phyloP scores from a whole-genome alignment of 768 basidiomycete genomes.

The Termitomyces bulborhizus region DNA sequence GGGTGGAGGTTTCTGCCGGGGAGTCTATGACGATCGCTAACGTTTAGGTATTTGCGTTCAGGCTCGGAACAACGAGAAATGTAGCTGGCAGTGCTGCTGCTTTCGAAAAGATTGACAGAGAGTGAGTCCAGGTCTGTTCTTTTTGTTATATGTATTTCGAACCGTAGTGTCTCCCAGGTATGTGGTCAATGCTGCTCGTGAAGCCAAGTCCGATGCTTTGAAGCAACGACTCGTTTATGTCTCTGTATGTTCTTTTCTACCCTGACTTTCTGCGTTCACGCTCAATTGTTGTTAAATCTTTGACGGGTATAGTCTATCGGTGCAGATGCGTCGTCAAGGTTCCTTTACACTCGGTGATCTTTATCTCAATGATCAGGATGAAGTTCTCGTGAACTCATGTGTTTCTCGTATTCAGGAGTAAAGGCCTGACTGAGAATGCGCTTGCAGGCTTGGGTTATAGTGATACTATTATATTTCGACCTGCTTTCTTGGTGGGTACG shows the following conservation, averaged over 20 bases:
- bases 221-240: slow-evolving; percentile 63
- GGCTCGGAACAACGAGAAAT: slow-evolving; percentile 61
- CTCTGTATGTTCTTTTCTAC: slow-evolving; percentile 39
- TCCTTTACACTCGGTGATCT: slow-evolving; percentile 46
- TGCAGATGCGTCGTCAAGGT: slow-evolving; percentile 41
- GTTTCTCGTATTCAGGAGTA: slow-evolving; percentile 39
- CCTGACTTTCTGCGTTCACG: background rate
- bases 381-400: background rate
- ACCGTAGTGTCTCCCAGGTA: slow-evolving; percentile 35
- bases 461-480: slow-evolving; percentile 68
- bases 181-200: slow-evolving; percentile 67
- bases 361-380: background rate
- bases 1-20: background rate
- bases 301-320: slow-evolving; percentile 31
- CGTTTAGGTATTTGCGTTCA: slow-evolving; percentile 11
- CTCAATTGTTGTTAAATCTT: too few relatives aligned
- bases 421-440: slow-evolving; percentile 68
- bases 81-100: slow-evolving; percentile 55
- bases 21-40: background rate
- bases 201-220: slow-evolving; percentile 46
- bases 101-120: slow-evolving; percentile 75
- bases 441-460: slow-evolving; percentile 63
- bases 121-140: slow-evolving; percentile 35
- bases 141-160: background rate
- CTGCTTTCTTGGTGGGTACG: slow-evolving; percentile 45